A percentile compares a stretch with the other conserved stretches of the same genome.
These are phyloP conservation scores for Verticillium dahliae DNA, from an alignment of 2,329 filamentous ascomycete species.

Conservation along the genomic window DNA sequence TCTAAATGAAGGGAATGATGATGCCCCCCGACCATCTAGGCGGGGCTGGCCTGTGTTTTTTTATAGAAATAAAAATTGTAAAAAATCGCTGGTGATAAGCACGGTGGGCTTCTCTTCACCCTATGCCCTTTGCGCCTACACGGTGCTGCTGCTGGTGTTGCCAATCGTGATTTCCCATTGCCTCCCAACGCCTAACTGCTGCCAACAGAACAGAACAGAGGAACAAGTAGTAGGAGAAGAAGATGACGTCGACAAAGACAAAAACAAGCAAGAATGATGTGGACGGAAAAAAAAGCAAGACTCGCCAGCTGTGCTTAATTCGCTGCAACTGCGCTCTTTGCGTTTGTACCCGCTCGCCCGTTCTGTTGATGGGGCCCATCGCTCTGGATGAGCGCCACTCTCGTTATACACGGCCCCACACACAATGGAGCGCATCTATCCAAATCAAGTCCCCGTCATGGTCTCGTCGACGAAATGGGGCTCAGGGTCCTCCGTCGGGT, in stretches of 20 bases:
- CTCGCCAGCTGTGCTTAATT: background rate
- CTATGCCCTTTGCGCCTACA: conserved; percentile 5
- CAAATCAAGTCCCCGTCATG: conserved; percentile 7
- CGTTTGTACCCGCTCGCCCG: background rate
- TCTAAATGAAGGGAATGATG: background rate
- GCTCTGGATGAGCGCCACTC: background rate
- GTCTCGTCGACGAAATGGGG: conserved; percentile 14
- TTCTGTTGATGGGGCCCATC: background rate
- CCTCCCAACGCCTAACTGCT: conserved; percentile 6
- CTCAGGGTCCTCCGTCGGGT: conserved; percentile 11
- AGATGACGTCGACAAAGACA: too few species aligned
- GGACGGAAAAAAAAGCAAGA: background rate
- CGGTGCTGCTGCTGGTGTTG: background rate
- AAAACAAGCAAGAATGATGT: too few species aligned
- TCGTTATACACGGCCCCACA: background rate
- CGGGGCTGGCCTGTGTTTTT: background rate
- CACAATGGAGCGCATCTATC: background rate
- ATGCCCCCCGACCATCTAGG: background rate
- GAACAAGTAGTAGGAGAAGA: background rate
- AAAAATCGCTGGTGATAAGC: background rate
- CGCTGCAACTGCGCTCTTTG: background rate
- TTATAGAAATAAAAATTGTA: background rate
- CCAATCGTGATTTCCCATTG: background rate
- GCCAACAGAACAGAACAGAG: background rate
- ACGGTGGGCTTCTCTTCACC: conserved; percentile 7